phyloP scores from a whole-genome alignment of 176 grass and related monocot genomes.

The Dendrocalamus sinicus region DNA sequence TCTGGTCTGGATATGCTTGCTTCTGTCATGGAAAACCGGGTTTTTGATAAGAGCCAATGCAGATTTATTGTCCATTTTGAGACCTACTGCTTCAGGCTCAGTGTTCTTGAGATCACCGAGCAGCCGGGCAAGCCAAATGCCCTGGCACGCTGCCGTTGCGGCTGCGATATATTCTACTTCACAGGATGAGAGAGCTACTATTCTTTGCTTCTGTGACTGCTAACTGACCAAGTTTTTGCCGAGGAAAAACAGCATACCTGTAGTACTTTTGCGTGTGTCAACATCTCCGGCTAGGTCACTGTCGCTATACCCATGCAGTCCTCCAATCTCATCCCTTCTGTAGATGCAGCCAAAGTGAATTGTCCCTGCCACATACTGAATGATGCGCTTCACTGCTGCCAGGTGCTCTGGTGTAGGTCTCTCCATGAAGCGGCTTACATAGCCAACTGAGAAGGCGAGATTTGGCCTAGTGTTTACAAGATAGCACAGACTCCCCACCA shows the following conservation, averaged over 20 bases:
- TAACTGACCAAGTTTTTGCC: too few relatives aligned
- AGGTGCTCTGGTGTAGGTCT: neutral
- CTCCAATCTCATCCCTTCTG: fast-evolving
- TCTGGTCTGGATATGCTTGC: too few relatives aligned
- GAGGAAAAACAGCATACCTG: neutral
- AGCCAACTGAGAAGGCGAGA: fast-evolving
- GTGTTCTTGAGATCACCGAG: neutral
- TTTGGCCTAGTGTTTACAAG: neutral
- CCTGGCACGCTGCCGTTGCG: neutral
- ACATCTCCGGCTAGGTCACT: too few relatives aligned
- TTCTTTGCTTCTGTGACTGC: too few relatives aligned
- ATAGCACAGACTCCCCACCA: neutral
- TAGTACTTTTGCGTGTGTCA: neutral
- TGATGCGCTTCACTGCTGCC: too few relatives aligned
- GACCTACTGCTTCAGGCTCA: fast-evolving
- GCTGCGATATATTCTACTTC: neutral
- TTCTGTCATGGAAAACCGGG: too few relatives aligned
- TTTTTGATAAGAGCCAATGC: too few relatives aligned
- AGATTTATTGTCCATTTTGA: too few relatives aligned
- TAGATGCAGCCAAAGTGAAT: too few relatives aligned
- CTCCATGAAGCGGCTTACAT: neutral
- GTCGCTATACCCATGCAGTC: too few relatives aligned
- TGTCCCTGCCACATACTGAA: too few relatives aligned
- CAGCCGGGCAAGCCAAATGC: neutral
- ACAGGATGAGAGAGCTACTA: neutral